Conservation (phyloP, 192 early-diverging fungal genomes). For the Anaeromyces robustus region DNA sequence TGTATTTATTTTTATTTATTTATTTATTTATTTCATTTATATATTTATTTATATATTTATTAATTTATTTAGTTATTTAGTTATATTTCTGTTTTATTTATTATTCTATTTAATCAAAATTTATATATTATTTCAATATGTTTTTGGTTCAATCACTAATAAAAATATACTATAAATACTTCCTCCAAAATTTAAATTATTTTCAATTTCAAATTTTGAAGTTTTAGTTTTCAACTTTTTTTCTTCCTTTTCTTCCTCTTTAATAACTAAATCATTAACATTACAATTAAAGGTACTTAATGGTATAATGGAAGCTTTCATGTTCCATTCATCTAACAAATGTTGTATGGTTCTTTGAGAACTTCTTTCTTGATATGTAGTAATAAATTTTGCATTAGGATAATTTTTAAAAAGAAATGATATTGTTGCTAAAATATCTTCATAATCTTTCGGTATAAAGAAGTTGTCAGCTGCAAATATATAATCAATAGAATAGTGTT, state of each 20-base stretch:
- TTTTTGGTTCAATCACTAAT: not conserved
- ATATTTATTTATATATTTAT: too few relatives aligned
- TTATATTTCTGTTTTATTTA: too few relatives aligned
- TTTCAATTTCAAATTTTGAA: not conserved
- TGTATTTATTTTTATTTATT: too few relatives aligned
- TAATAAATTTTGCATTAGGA: slow-evolving; percentile 35
- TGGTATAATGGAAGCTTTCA: slow-evolving; percentile 5
- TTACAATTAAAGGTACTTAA: not conserved
- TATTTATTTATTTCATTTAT: too few relatives aligned
- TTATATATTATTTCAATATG: too few relatives aligned
- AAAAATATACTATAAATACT: not conserved
- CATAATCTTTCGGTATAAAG: slow-evolving; percentile 31
- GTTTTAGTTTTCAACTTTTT: too few relatives aligned
- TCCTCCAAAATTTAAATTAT: not conserved
- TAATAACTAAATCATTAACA: not conserved
- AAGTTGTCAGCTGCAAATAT: slow-evolving; percentile 28
- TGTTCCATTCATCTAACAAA: slow-evolving; percentile 39
- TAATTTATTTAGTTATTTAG: too few relatives aligned
- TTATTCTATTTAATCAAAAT: too few relatives aligned
- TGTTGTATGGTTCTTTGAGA: slow-evolving; percentile 45
- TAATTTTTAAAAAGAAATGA: slow-evolving; percentile 37
- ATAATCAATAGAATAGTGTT: slow-evolving; percentile 8
- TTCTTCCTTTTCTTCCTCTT: not conserved
- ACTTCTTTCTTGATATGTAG: slow-evolving; percentile 58
- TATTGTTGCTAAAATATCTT: slow-evolving; percentile 42